phyloP scores from a whole-genome alignment of 176 grass and related monocot species.

The Rhynchospora breviuscula region DNA sequence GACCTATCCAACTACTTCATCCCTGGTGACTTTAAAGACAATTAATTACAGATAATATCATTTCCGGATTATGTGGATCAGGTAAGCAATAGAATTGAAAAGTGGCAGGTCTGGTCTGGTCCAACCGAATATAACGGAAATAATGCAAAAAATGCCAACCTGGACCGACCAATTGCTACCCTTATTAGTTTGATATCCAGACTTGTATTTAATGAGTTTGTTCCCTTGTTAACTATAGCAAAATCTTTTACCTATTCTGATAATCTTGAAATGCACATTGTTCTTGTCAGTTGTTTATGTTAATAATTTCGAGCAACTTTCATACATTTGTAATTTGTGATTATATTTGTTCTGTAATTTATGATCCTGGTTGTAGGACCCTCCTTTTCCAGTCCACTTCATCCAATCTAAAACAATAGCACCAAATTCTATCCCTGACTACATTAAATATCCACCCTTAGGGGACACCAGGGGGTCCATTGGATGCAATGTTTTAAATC shows the following conservation, averaged over 20 bases:
- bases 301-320: background rate
- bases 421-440: background rate
- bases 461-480: background rate
- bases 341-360: background rate
- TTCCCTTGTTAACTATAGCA: background rate
- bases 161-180: background rate
- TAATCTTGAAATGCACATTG: background rate
- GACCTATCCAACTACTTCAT: background rate
- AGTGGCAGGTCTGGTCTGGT: background rate
- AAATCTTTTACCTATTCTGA: background rate
- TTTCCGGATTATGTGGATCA: background rate
- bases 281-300: background rate
- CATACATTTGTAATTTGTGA: background rate
- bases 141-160: background rate
- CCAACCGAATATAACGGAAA: constrained; percentile 1
- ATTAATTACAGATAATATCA: background rate
- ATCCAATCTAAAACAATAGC: background rate
- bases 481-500: background rate
- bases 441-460: background rate
- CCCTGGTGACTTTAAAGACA: background rate
- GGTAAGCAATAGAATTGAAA: background rate
- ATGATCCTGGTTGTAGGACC: background rate
- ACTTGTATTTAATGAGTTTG: background rate
- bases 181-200: background rate
- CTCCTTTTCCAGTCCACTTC: background rate